Percentiles rank a stretch among this genome's conserved stretches.
phyloP scores from a whole-genome alignment of 306 rosid genomes.

The Dicorynia guianensis region DNA sequence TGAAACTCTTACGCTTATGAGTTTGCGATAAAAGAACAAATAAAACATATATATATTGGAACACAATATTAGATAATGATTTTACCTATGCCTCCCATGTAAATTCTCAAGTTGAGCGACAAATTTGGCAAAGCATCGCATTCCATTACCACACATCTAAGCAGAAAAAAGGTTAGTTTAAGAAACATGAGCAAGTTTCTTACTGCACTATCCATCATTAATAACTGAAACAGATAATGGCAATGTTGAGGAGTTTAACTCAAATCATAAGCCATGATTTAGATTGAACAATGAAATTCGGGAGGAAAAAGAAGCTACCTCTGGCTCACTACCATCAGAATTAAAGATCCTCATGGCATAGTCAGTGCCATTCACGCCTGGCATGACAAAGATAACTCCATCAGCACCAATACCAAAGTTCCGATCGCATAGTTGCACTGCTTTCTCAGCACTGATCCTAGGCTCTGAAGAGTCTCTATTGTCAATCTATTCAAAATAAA shows the following conservation, averaged over 20 bases:
- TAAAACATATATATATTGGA: neutral
- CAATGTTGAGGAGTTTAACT: too few species aligned
- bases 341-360: constrained; percentile 88
- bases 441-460: constrained; percentile 71
- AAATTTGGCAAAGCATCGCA: constrained; percentile 84
- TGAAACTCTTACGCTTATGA: neutral
- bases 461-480: constrained; percentile 85
- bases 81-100: constrained; percentile 78
- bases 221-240: neutral
- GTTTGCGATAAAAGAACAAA: neutral
- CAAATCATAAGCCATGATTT: too few species aligned
- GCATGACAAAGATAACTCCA: constrained; percentile 80
- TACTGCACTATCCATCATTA: neutral
- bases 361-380: constrained; percentile 77
- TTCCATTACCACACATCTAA: constrained; percentile 97
- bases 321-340: constrained; percentile 95
- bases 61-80: neutral
- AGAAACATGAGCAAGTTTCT: neutral
- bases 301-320: constrained; percentile 54
- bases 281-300: too few species aligned
- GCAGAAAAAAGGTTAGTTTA: neutral
- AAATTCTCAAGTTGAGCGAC: constrained; percentile 81
- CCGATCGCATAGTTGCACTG: constrained; percentile 78
- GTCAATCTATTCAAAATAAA: constrained; percentile 63
- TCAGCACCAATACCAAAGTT: constrained; percentile 93